Evolutionary conservation across 306 rosid genomes (phyloP), one percentile per base, ranked within the genome.

Genomic region (Arachis stenosperma): DNA sequence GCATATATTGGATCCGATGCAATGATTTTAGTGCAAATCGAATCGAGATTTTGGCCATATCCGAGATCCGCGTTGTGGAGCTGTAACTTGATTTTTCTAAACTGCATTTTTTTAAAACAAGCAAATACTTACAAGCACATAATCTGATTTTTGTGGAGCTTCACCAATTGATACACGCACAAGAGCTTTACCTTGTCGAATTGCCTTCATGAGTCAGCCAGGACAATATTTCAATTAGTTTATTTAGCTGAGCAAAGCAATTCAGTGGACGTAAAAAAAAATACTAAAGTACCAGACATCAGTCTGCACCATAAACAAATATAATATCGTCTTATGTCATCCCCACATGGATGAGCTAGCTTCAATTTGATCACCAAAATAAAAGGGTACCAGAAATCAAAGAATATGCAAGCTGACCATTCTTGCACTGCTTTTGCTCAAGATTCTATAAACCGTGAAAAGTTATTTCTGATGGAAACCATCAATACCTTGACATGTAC

Each of bases 111-210:
- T 22, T 12, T 68, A 52, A n/a, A 78, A 67, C 60, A 47, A 52
- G 78, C 22, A 73, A 65, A 53, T 57, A 76, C 75, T 70, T 85
- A 93, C 98, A 86, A 93, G 93, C 78, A 86, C 54, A 42, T 89
- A 91, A 82, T 93, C 97, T 29, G 97, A 89, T 77, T 89, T 93
- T 80, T 81, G 84, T 5, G 76, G 91, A 66, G 78, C 84, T 51
- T 78, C 78, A 68, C 84, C 78, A 51, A 91, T 81, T 78, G 94
- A 80, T 70, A 91, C 47, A 78, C 87, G 91, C 79, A 93, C 80
- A 51, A 93, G 97, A 71, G 97, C 96, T 81, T 82, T 88, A 74
- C 98, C 98, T 72, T 77, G 89, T 70, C 82, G 86, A 74, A 81
- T 79, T 79, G 97, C 96, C 98, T 93, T 77, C 86, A 78, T 70